A percentile compares a stretch with the other conserved stretches of the same genome.
These are phyloP conservation scores for Fusarium sp. DNA, from an alignment of 2,329 filamentous ascomycete genomes.

Conservation along the genomic window DNA sequence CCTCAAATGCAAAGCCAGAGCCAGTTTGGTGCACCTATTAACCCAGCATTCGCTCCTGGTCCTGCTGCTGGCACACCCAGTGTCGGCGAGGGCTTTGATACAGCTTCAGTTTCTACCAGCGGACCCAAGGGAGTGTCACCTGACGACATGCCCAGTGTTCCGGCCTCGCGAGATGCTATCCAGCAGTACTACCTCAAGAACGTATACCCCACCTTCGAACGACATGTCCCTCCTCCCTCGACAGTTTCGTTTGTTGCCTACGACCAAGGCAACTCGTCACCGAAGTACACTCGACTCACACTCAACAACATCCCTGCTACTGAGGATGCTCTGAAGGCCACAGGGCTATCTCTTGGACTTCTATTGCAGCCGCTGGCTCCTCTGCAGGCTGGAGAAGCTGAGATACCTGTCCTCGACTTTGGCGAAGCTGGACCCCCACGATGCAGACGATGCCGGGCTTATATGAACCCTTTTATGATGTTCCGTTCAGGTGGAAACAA, in stretches of 20 bases:
- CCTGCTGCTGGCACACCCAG: slow-evolving; percentile 43
- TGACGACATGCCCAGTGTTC: slow-evolving; percentile 93
- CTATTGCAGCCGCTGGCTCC: slow-evolving; percentile 89
- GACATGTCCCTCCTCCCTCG: slow-evolving; percentile 89
- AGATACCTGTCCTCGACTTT: slow-evolving; percentile 94
- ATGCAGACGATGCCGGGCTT: slow-evolving; percentile 91
- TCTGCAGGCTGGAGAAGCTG: slow-evolving; percentile 84
- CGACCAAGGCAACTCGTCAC: slow-evolving; percentile 96
- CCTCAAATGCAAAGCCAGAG: slow-evolving; percentile 56
- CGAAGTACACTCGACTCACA: slow-evolving; percentile 91
- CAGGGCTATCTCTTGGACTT: slow-evolving; percentile 87
- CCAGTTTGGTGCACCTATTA: slow-evolving; percentile 73
- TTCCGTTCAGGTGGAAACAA: slow-evolving; percentile 95
- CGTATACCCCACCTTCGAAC: slow-evolving; percentile 95
- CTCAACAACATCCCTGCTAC: slow-evolving; percentile 93
- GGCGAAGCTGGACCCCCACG: slow-evolving; percentile 90
- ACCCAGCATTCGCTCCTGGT: slow-evolving; percentile 55
- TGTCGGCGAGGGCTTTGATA: slow-evolving; percentile 47
- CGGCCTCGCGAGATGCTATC: slow-evolving; percentile 82
- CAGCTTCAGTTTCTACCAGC: slow-evolving; percentile 51
- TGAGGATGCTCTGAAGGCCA: slow-evolving; percentile 81
- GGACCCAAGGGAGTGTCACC: slow-evolving; percentile 76
- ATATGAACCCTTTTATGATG: slow-evolving; percentile 99
- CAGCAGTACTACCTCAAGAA: slow-evolving; percentile 88
- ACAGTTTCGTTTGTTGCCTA: slow-evolving; percentile 91